Evolutionary conservation across 306 rosid species (phyloP).

Genomic region (Glycyrrhiza uralensis): DNA sequence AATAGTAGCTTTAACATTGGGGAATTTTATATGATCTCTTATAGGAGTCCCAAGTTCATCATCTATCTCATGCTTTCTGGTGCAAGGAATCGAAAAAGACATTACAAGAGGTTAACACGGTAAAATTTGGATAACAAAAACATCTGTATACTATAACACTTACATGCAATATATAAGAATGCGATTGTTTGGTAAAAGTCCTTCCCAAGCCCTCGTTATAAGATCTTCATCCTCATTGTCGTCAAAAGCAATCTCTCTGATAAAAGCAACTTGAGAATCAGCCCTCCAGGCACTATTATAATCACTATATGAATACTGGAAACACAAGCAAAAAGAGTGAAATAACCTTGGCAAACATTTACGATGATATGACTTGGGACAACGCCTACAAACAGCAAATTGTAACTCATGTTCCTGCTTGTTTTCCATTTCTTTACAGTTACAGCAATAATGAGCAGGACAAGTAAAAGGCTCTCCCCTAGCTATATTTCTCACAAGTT

Average conservation of each 20-base stretch:
- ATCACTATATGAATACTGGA: background rate
- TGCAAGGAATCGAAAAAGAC: constrained; percentile 24
- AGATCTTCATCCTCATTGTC: constrained; percentile 42
- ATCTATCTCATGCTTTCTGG: constrained; percentile 78
- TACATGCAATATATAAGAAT: constrained; percentile 89
- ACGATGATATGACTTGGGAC: constrained; percentile 85
- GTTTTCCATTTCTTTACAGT: constrained; percentile 77
- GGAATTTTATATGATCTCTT: constrained; percentile 76
- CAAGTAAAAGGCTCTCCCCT: constrained; percentile 74
- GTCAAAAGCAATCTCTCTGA: constrained; percentile 61
- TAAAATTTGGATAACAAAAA: constrained; percentile 24
- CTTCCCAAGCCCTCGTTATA: constrained; percentile 74
- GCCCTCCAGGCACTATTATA: constrained; percentile 1
- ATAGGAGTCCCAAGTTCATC: constrained; percentile 62
- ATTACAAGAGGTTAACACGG: constrained; percentile 15
- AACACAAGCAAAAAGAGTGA: background rate
- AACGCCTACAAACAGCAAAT: constrained; percentile 94
- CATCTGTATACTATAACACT: constrained; percentile 30
- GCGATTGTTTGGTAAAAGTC: constrained; percentile 65
- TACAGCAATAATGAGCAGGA: constrained; percentile 75
- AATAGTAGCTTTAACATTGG: constrained; percentile 35
- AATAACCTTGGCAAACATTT: constrained; percentile 88
- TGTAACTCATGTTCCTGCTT: constrained; percentile 50
- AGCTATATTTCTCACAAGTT: constrained; percentile 53
- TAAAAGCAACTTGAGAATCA: constrained; percentile 42